Conservation (phyloP, 2,329 filamentous ascomycete species). For the Colletotrichum kahawae region DNA sequence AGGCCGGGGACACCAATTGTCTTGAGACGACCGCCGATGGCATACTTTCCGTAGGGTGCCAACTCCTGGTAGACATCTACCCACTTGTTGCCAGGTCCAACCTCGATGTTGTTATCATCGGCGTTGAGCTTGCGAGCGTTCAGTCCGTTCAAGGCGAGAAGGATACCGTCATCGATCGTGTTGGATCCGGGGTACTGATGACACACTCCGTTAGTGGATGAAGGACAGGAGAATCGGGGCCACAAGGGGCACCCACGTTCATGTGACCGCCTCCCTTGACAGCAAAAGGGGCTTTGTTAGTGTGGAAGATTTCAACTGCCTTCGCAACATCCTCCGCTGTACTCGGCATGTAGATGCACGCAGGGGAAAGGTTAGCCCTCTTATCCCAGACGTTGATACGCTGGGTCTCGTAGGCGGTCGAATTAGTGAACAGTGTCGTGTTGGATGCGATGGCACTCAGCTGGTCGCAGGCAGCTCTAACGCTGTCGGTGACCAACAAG, state of each 20-base stretch:
- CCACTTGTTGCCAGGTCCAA: constrained; percentile 29
- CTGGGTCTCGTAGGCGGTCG: neutral
- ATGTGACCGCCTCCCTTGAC: constrained; percentile 29
- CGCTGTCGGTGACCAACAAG: neutral
- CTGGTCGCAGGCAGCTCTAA: neutral
- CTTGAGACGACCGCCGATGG: constrained; percentile 32
- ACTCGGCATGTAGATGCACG: neutral
- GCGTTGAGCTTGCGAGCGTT: constrained; percentile 1
- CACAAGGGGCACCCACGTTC: constrained; percentile 16
- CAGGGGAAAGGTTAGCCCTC: neutral
- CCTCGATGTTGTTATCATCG: constrained; percentile 16
- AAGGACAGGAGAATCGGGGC: accelerated
- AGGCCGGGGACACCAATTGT: constrained; percentile 33
- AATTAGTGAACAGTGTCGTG: neutral
- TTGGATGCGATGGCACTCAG: neutral
- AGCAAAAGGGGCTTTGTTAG: constrained; percentile 27
- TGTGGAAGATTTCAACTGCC: constrained; percentile 2
- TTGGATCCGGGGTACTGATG: constrained; percentile 27
- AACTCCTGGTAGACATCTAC: constrained; percentile 29
- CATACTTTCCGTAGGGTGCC: constrained; percentile 25
- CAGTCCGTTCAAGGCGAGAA: constrained; percentile 24
- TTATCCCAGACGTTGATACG: constrained; percentile 10
- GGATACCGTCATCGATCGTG: constrained; percentile 27
- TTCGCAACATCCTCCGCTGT: neutral
- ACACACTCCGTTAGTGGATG: neutral